Evolutionary conservation across 768 basidiomycete genomes (phyloP), one percentile per base, ranked within the genome.

Genomic region (Boletus patriciae): DNA sequence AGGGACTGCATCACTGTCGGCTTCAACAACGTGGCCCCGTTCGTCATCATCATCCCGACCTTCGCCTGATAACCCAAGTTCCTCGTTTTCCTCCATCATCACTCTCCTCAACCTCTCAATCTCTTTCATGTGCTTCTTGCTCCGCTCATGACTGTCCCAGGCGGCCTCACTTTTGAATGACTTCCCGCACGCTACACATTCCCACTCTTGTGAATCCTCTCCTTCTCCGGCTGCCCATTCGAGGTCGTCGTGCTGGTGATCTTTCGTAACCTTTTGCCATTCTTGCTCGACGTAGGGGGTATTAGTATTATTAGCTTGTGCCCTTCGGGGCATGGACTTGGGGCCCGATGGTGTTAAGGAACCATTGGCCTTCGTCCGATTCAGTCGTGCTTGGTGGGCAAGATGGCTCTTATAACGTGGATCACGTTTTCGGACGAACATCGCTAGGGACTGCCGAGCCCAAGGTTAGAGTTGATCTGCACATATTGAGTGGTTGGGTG

Each of bases 81-180:
- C 83, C 49, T 83, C 81, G 56, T 91, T 80, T 63, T 98, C 92
- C 53, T 76, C 74, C 61, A 77, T 68, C 90, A 99, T 97, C 64
- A 90, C 83, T 63, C 78, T 77, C 70, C 83, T 84, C 56, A 99
- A 67, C 61, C 77, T 78, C 66, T 92, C 91, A 13, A 98, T 84
- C 59, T 94, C 91, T 71, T 88, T 92, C 68, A 90, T 68, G 66
- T 99, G 97, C 72, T 94, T 97, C 74, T 90, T 90, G 71, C 94
- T 97, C 61, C 94, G 79, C 71, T 98, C 97, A 61, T 98, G 97
- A 70, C 94, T 98, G 63, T 87, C 80, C 95, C 95, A 99, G 6
- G 94, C 92, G 0, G 92, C 91, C 64, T 98, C 94, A 61, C 88
- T 94, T 66, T 87, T 77, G 69, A 98, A 98, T 1, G 81, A 79